A percentile compares a stretch with the other conserved stretches of the same genome.
Conservation (phyloP, 2,329 filamentous ascomycete genomes). For the Parascedosporium putredinis region DNA sequence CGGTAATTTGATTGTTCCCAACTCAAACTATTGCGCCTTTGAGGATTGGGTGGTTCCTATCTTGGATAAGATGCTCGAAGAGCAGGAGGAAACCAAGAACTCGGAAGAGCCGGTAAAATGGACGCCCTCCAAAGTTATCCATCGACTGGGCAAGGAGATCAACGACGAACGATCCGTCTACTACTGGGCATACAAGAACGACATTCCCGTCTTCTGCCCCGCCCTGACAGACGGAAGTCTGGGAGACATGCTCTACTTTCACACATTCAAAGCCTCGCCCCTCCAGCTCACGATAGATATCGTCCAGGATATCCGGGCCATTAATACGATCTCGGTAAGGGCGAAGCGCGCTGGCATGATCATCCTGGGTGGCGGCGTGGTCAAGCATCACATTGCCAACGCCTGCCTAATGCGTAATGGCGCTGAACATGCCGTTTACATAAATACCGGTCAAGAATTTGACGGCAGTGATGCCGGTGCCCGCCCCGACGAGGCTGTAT, state of each 20-base stretch:
- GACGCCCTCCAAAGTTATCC: constrained; percentile 90
- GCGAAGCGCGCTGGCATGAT: constrained; percentile 91
- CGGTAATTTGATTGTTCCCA: constrained; percentile 89
- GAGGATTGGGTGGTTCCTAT: constrained; percentile 97
- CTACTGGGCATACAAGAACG: constrained; percentile 96
- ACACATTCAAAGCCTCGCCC: constrained; percentile 85
- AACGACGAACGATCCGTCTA: constrained; percentile 85
- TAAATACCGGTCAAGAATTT: constrained; percentile 96
- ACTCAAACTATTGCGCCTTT: constrained; percentile 89
- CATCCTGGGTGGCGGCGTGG: constrained; percentile 83
- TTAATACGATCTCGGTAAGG: constrained; percentile 84
- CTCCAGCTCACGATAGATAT: constrained; percentile 77
- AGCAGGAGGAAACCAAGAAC: constrained; percentile 73
- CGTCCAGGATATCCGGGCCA: constrained; percentile 81
- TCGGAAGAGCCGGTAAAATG: constrained; percentile 62
- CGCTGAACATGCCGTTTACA: constrained; percentile 91
- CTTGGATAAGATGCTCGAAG: constrained; percentile 83
- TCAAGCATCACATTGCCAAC: constrained; percentile 98
- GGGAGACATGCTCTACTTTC: constrained; percentile 98
- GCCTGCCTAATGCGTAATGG: constrained; percentile 96
- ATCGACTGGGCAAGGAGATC: constrained; percentile 84
- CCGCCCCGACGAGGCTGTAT: constrained; percentile 89
- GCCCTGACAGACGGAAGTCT: constrained; percentile 90
- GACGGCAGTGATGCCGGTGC: constrained; percentile 95
- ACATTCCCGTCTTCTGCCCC: constrained; percentile 95